These are phyloP conservation scores for Starmerella cellae DNA, from an alignment of 805 yeast genomes.

Conservation along the genomic window DNA sequence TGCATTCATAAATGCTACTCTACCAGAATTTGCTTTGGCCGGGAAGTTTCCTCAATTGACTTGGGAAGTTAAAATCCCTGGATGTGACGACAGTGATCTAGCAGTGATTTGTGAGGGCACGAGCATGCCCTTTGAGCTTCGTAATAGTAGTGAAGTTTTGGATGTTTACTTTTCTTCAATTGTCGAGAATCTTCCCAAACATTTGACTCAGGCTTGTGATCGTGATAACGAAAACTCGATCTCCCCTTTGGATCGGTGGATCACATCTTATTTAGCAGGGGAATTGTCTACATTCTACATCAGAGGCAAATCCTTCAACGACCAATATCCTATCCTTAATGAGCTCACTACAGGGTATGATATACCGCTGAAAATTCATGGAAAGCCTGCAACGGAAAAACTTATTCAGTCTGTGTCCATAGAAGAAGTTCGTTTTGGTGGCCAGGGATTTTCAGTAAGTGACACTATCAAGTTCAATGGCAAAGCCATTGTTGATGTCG, in stretches of 20 bases:
- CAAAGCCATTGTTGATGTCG: conserved; percentile 19
- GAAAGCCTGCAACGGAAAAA: conserved; percentile 21
- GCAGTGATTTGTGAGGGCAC: conserved; percentile 14
- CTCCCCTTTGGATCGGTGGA: conserved; percentile 24
- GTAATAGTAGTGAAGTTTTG: conserved; percentile 4
- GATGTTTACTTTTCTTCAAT: conserved; percentile 12
- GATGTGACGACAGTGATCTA: conserved; percentile 18
- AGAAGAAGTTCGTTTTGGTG: conserved; percentile 18
- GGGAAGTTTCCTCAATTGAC: conserved; percentile 22
- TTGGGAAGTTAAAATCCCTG: conserved; percentile 24
- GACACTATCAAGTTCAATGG: conserved; percentile 19
- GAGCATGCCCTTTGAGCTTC: conserved; percentile 14
- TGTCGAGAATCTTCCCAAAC: conserved; percentile 18
- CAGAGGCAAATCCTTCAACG: conserved; percentile 15
- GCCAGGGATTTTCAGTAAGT: background rate
- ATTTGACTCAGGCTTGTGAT: conserved; percentile 20
- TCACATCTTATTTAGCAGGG: conserved; percentile 22
- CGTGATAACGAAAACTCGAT: conserved; percentile 3
- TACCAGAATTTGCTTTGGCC: conserved; percentile 8
- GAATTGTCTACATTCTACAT: conserved; percentile 16
- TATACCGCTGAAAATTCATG: conserved; percentile 18
- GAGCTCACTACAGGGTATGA: conserved; percentile 12
- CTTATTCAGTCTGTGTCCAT: conserved; percentile 23
- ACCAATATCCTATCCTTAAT: conserved; percentile 9
- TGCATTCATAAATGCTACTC: conserved; percentile 10